Evolutionary conservation across 176 grass and related monocot genomes (phyloP).

Genomic region (Zizania latifolia): DNA sequence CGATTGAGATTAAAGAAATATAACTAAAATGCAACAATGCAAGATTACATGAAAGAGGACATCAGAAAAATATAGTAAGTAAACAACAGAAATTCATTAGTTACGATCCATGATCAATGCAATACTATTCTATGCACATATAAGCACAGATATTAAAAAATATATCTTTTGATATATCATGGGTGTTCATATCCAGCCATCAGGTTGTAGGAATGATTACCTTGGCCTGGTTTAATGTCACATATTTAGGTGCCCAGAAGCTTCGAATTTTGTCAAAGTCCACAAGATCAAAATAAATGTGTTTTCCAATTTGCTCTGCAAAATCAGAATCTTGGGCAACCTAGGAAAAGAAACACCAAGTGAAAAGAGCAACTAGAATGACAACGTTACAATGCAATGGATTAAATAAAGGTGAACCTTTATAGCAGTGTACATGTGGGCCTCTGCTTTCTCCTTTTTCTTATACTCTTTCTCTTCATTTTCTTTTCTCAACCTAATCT

Average conservation of each 20-base stretch:
- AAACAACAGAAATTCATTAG: background rate
- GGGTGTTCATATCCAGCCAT: slow-evolving; percentile 5
- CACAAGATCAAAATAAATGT: slow-evolving; percentile 56
- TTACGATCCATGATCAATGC: no score
- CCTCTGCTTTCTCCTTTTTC: slow-evolving; percentile 77
- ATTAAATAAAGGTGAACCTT: slow-evolving; percentile 41
- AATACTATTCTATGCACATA: background rate
- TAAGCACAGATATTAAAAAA: background rate
- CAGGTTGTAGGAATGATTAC: slow-evolving; percentile 32
- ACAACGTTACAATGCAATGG: background rate
- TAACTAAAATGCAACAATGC: background rate
- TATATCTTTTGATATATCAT: background rate
- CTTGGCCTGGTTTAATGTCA: slow-evolving; percentile 50
- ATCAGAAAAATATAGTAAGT: background rate
- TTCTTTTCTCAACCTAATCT: slow-evolving; percentile 72
- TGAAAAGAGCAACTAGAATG: slow-evolving; percentile 18
- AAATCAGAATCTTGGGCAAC: slow-evolving; percentile 57
- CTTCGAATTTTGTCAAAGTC: slow-evolving; percentile 61
- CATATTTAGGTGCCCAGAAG: slow-evolving; percentile 48
- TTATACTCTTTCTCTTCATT: slow-evolving; percentile 64
- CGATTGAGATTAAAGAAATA: background rate
- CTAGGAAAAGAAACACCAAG: slow-evolving; percentile 27
- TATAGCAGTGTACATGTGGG: slow-evolving; percentile 66
- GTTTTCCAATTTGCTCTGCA: slow-evolving; percentile 54
- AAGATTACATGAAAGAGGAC: no score